Evolutionary conservation across 2,329 filamentous ascomycete genomes (phyloP), one percentile per base, ranked within the genome.

Genomic region (Torrubiella hemipterigena): DNA sequence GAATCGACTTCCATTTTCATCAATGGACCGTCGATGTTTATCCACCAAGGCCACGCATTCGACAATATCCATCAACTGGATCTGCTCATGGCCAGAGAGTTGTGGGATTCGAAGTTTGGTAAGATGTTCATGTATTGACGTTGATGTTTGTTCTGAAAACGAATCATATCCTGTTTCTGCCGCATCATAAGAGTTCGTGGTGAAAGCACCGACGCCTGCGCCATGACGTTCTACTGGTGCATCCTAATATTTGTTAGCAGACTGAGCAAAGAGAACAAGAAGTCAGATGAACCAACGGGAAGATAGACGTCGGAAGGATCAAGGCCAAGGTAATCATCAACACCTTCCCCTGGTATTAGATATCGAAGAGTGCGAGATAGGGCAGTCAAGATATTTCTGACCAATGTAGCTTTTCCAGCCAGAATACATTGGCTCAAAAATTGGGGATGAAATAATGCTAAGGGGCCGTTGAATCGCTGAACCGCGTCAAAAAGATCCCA

Each of bases 401-500:
- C 84, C 6, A 85, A 54, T 4, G 56, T 51, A 20, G 69, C 68
- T 49, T 93, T 93, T 1, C 87, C 89, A 14, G 77, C 71, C 17
- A 94, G 63, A 22, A 93, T 84, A 44, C 82, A 89, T 51, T 95
- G 83, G 31, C 82, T 81, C 17, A 96, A 58, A 36, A 94, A 83
- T 46, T 93, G 85, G 0, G 91, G 91, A 46, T 98, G 89, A 45
- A 93, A 98, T 3, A 93, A 68, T 0, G 91, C 85, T 6, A 96
- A 61, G 3, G 87, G 81, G 0, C 85, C 83, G 47, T 95, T 96
- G 29, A 96, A 65, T 38, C 82, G 68, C 42, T 82, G 81, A 9
- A 93, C 82, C 7, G 86, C 70, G 23, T 87, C 76, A 42, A 93
- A 93, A 5, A 94, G 60, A 48, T 91, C 78, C 50, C 74, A 69